Evolutionary conservation across 192 early-diverging fungal species (phyloP).

Genomic region (Oehlia diaphana): DNA sequence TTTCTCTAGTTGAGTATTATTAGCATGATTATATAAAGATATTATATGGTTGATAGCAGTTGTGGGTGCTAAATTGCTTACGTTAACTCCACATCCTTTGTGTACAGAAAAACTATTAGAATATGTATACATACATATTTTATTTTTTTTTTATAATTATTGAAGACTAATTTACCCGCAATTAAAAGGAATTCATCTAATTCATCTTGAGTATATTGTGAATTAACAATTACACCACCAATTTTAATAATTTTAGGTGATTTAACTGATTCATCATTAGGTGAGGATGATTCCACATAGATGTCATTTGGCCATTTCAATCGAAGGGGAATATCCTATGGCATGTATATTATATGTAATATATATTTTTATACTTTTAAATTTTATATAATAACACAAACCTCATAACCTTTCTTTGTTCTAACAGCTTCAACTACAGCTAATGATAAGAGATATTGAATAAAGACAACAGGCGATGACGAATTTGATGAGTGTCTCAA

Average conservation of each 20-base stretch:
- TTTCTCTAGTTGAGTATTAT: slow-evolving; percentile 48
- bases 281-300: slow-evolving; percentile 60
- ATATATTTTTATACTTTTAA: neutral
- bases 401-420: slow-evolving; percentile 67
- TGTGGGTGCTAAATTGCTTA: slow-evolving; percentile 82
- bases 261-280: slow-evolving; percentile 33
- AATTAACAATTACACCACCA: slow-evolving; percentile 89
- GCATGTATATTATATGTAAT: neutral
- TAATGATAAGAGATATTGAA: slow-evolving; percentile 92
- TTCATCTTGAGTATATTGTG: slow-evolving; percentile 65
- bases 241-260: slow-evolving; percentile 66
- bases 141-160: no score
- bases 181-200: slow-evolving; percentile 83
- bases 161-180: slow-evolving; percentile 58
- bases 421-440: slow-evolving; percentile 81
- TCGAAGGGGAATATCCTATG: slow-evolving; percentile 67
- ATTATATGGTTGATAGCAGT: slow-evolving; percentile 85
- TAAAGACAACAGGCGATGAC: slow-evolving; percentile 74
- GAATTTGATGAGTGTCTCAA: slow-evolving; percentile 67
- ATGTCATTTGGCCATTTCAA: slow-evolving; percentile 99
- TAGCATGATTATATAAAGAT: slow-evolving; percentile 49
- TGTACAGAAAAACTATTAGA: neutral
- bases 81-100: slow-evolving; percentile 84
- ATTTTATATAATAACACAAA: neutral
- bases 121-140: no score